Evolutionary conservation across 805 yeast species (phyloP), one percentile per base, ranked within the genome.

Genomic region (Lachancea kluyveri): DNA sequence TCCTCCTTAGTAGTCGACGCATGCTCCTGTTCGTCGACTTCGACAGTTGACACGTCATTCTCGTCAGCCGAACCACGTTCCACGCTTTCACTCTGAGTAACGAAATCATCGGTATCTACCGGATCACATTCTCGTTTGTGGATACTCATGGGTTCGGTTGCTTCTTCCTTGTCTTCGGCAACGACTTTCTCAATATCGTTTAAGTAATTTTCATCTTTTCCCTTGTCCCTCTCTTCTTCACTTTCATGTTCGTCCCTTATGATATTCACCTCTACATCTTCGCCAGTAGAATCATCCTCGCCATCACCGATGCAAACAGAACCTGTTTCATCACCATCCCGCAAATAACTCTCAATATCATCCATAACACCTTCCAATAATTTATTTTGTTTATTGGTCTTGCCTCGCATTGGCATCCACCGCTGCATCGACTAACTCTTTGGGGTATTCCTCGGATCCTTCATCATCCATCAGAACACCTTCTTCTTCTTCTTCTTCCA

Each of bases 301-400:
- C 9, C 24, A 13, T 13, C 24, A 22, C 24, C 24, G 6, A 22
- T 13, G 12, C 12, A 10, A 7, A 10, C 6, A 7, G 9, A n/a
- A 6, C 10, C 26, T 8, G 6, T 23, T 21, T 15, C 24, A 22
- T n/a, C 24, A 10, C 8, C 21, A n/a, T n/a, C 43, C 16, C 41
- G 39, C 13, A 48, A 33, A 28, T 45, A 45, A 26, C 45, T 48
- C 29, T 50, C 54, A 22, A 52, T 46, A 31, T 54, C 55, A 10
- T 39, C 44, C 47, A 48, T 40, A 32, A 33, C 29, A 16, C 17
- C 21, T 10, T 33, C 28, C 12, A 34, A n/a, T n/a, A n/a, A n/a
- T n/a, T n/a, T n/a, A n/a, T n/a, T n/a, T n/a, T n/a, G 31, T n/a
- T 31, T 16, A 21, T 24, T 28, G 21, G 28, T 22, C 15, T 28